Percentiles rank a stretch among this genome's conserved stretches.
Evolutionary conservation across 169 alveolate genomes (phyloP).

Genomic region (Plasmodium relictum): DNA sequence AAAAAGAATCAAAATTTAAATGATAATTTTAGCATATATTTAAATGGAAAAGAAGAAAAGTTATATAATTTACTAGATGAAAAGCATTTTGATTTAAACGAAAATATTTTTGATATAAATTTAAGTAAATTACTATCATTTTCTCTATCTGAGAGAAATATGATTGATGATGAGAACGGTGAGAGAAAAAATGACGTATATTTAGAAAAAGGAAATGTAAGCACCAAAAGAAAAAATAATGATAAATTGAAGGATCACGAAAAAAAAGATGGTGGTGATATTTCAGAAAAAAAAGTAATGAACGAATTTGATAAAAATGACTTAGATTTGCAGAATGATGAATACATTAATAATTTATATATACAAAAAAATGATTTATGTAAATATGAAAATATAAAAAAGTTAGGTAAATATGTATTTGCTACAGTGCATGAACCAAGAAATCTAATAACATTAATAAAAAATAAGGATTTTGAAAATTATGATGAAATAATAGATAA

Average conservation of each 20-base stretch:
- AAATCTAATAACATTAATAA: constrained; percentile 51
- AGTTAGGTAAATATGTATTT: constrained; percentile 53
- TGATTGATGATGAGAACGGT: constrained; percentile 6
- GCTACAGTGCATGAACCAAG: constrained; percentile 78
- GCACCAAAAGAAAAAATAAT: neutral
- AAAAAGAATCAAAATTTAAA: neutral
- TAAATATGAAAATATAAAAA: constrained; percentile 59
- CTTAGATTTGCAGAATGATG: neutral
- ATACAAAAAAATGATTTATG: constrained; percentile 2
- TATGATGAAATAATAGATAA: constrained; percentile 49
- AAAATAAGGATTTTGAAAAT: constrained; percentile 26
- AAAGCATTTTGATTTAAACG: constrained; percentile 14
- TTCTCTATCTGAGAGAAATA: neutral
- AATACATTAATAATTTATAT: neutral
- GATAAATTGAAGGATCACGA: neutral
- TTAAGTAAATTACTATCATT: constrained; percentile 24
- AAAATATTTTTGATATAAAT: constrained; percentile 45
- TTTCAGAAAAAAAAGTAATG: neutral
- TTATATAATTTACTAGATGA: constrained; percentile 14
- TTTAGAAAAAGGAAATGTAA: neutral
- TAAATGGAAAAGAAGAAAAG: constrained; percentile 17
- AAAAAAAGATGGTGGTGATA: neutral
- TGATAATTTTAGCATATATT: constrained; percentile 23
- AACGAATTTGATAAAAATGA: neutral
- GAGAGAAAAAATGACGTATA: neutral